phyloP scores from a whole-genome alignment of 139 green algal genomes.

The Tetratostichococcus sp. region DNA sequence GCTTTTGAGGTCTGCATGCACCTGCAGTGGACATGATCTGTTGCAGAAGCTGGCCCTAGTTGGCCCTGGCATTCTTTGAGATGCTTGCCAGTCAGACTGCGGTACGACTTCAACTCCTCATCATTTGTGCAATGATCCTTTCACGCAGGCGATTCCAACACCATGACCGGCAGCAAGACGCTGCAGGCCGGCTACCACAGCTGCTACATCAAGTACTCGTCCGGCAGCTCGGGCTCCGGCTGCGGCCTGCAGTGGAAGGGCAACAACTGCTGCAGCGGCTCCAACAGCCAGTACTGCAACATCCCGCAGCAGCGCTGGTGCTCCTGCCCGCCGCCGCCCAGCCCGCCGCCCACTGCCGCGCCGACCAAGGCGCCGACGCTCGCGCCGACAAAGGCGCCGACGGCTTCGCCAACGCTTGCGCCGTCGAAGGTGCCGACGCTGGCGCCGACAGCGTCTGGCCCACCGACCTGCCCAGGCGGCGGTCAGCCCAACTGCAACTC shows the following conservation, averaged over 20 bases:
- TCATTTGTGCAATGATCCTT: background rate
- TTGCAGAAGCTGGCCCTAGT: too few species aligned
- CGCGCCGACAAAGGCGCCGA: background rate
- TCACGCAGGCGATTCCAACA: background rate
- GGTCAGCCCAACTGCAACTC: background rate
- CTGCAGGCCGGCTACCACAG: background rate
- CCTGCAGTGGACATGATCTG: too few species aligned
- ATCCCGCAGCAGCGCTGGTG: background rate
- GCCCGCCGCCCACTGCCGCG: background rate
- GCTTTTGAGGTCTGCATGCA: too few species aligned
- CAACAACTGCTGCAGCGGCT: background rate
- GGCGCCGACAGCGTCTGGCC: too few species aligned
- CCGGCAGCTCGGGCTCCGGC: background rate
- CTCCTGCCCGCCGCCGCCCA: background rate
- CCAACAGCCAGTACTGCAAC: background rate
- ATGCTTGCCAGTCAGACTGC: too few species aligned
- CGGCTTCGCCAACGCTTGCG: background rate
- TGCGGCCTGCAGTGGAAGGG: background rate
- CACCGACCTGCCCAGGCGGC: background rate
- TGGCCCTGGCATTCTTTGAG: too few species aligned
- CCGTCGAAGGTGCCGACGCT: too few species aligned
- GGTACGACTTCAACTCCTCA: background rate
- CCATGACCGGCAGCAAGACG: background rate
- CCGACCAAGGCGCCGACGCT: background rate
- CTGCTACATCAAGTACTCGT: background rate